Percentiles rank a stretch among this genome's conserved stretches.
Conservation (phyloP, 805 yeast species). For the Yarrowia sp. region DNA sequence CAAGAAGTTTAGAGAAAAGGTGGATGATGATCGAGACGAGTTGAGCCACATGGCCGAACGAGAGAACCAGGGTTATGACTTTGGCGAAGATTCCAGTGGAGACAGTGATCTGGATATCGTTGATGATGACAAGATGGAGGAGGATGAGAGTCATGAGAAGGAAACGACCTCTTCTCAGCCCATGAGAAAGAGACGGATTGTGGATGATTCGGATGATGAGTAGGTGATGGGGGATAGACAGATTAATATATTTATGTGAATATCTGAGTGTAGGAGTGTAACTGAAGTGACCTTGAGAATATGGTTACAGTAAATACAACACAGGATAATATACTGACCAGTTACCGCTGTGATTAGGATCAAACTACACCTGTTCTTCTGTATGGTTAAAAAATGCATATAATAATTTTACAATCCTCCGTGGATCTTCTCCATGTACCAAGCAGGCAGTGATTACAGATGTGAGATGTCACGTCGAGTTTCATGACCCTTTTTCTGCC, state of each 20-base stretch:
- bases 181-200: constrained; percentile 16
- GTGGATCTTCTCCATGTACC: background rate
- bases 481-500: background rate
- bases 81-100: background rate
- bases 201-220: constrained; percentile 17
- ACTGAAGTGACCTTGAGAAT: too few relatives aligned
- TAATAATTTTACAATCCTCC: constrained; percentile 12
- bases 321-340: too few relatives aligned
- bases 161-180: constrained; percentile 6
- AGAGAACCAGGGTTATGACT: background rate
- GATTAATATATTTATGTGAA: too few relatives aligned
- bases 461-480: background rate
- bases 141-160: too few relatives aligned
- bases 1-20: background rate
- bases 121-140: background rate
- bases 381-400: constrained; percentile 1
- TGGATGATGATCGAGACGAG: constrained; percentile 3
- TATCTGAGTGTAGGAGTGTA: too few relatives aligned
- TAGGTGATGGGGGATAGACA: too few relatives aligned
- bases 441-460: background rate
- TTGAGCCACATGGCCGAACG: constrained; percentile 20
- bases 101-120: background rate
- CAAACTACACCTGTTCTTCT: too few relatives aligned
- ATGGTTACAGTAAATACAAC: too few relatives aligned
- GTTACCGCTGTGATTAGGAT: too few relatives aligned